Base-by-base conservation (phyloP, 805 yeast genomes). In the Candida jianshihensis region DNA sequence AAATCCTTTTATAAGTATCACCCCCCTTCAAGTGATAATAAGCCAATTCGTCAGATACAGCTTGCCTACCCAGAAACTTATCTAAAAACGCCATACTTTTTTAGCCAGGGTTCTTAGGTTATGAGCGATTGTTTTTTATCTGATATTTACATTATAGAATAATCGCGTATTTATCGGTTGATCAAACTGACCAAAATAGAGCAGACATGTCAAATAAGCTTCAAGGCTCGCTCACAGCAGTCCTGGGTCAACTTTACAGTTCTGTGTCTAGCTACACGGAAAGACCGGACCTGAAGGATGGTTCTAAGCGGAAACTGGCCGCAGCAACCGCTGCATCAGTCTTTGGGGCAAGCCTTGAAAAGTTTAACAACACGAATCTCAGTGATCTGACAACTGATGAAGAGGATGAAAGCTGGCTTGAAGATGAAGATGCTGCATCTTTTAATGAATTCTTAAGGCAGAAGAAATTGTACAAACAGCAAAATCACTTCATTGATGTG, bases 401-500 rank as follows among this genome's bases (percentile, higher is more conserved):
- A 13, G 59, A 51, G 21, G 50, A 49, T 36, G 50, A 53, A n/a
- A n/a, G n/a, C n/a, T n/a, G n/a, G n/a, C n/a, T n/a, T n/a, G 47
- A 47, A 34, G 44, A 49, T 33, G 32, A 30, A 10, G 29, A 16
- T 9, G 11, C 7, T 3, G 26, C 21, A 30, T 25, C 31, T 3
- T 18, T 34, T 12, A 36, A 30, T 13, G 37, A 38, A 30, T 26
- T 33, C 9, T 30, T n/a, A 3, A 32, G 39, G 22, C 44, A 18
- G 40, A 43, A 31, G 34, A 46, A 32, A 37, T 19, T 34, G 36
- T 42, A 30, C 21, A 41, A 30, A 41, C 51, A 38, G 32, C 45
- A 30, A 37, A 61, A 59, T 15, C 83, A 77, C 48, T 80, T 80
- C 49, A 60, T 75, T 38, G 88, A 80, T 50, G 59, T 66, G 21